These are phyloP conservation scores for Claviceps pazoutovae DNA, from an alignment of 2,329 filamentous ascomycete species.

Conservation along the genomic window DNA sequence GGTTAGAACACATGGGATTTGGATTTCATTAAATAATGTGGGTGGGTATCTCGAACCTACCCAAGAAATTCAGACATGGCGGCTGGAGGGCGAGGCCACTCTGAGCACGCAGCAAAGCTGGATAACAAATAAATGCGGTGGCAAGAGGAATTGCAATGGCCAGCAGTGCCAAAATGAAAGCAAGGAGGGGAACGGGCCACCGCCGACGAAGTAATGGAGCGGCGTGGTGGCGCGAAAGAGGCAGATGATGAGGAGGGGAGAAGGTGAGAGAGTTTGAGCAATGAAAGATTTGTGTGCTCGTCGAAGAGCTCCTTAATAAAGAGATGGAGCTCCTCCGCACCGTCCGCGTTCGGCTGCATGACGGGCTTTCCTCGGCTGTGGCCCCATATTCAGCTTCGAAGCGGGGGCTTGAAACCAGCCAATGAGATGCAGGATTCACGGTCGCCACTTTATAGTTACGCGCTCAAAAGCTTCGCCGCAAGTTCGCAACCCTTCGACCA, in stretches of 20 bases:
- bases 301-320: slow-evolving; percentile 9
- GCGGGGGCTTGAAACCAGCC: too few relatives aligned
- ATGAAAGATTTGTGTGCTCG: slow-evolving; percentile 22
- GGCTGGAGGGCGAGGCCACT: slow-evolving; percentile 19
- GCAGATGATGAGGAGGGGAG: slow-evolving; percentile 2
- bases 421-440: too few relatives aligned
- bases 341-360: slow-evolving; percentile 10
- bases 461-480: too few relatives aligned
- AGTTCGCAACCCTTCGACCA: too few relatives aligned
- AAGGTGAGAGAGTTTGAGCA: slow-evolving; percentile 10
- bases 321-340: slow-evolving; percentile 15
- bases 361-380: slow-evolving; percentile 10
- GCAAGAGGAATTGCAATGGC: slow-evolving; percentile 10
- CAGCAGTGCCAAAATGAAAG: slow-evolving; percentile 8
- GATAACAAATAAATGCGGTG: slow-evolving; percentile 12
- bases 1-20: not conserved
- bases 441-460: too few relatives aligned
- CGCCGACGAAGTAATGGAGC: not conserved
- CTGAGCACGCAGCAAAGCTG: slow-evolving; percentile 23
- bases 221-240: slow-evolving; percentile 3
- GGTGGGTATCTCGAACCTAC: slow-evolving; percentile 22
- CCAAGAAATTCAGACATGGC: slow-evolving; percentile 48
- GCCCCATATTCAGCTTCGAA: not conserved
- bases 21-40: not conserved
- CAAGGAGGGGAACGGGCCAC: not conserved